Conservation (phyloP, 78 protist genomes). For the Dictyostelium capitatum region DNA sequence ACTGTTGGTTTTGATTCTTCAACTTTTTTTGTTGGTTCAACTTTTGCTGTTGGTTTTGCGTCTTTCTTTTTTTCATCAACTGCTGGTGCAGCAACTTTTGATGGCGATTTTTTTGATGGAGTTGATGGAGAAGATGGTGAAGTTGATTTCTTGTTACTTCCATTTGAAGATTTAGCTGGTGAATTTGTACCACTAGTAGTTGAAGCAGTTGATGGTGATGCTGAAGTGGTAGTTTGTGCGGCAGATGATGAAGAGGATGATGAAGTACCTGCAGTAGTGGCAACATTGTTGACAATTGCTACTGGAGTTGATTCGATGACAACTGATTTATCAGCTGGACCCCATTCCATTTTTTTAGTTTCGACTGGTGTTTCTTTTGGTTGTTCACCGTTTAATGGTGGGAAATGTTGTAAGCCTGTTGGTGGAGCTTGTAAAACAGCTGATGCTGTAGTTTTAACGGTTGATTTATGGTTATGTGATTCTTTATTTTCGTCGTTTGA, state of each 20-base stretch:
- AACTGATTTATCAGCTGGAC: slow-evolving; percentile 55
- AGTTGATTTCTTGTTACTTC: slow-evolving; percentile 24
- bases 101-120: slow-evolving; percentile 32
- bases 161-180: slow-evolving; percentile 14
- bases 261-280: neutral
- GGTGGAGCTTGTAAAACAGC: neutral
- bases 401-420: slow-evolving; percentile 81
- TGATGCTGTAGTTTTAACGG: neutral
- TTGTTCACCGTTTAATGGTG: slow-evolving; percentile 52
- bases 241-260: slow-evolving; percentile 10
- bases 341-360: slow-evolving; percentile 67
- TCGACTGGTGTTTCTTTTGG: neutral
- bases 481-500: slow-evolving; percentile 16
- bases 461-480: slow-evolving; percentile 22
- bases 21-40: neutral
- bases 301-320: slow-evolving; percentile 20
- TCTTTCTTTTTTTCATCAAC: neutral
- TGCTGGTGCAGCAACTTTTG: slow-evolving; percentile 5
- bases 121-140: slow-evolving; percentile 37
- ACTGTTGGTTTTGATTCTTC: neutral
- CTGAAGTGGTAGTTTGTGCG: neutral
- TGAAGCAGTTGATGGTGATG: slow-evolving; percentile 14
- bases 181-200: neutral
- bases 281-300: neutral
- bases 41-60: neutral